Conservation (phyloP, 1,139 yeast species). For the Geotrichum klebahnii region DNA sequence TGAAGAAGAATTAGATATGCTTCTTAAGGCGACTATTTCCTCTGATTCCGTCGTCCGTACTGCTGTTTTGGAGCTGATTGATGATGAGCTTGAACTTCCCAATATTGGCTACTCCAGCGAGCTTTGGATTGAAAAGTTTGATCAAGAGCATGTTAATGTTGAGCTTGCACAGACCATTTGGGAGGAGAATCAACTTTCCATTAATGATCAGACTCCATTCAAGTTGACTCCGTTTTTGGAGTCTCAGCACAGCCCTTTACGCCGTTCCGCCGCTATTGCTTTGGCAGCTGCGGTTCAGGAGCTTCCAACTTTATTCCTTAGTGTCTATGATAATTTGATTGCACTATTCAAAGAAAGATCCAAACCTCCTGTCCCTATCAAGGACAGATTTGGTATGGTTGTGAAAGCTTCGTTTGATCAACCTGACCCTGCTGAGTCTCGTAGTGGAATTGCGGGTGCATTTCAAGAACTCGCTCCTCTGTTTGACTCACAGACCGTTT, state of each 20-base stretch:
- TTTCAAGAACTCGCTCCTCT: conserved; percentile 56
- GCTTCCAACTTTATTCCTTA: conserved; percentile 38
- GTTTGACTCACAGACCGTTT: conserved; percentile 43
- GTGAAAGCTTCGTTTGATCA: conserved; percentile 57
- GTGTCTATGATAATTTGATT: conserved; percentile 46
- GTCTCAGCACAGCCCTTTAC: conserved; percentile 36
- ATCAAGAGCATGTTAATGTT: conserved; percentile 59
- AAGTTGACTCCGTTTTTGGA: conserved; percentile 27
- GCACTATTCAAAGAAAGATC: conserved; percentile 56
- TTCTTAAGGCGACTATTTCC: conserved; percentile 57
- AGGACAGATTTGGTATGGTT: conserved; percentile 76
- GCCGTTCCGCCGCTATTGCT: conserved; percentile 64
- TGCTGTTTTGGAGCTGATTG: conserved; percentile 76
- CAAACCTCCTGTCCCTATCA: conserved; percentile 70
- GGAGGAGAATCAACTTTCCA: conserved; percentile 60
- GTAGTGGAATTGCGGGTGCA: conserved; percentile 76
- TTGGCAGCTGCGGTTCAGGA: conserved; percentile 49
- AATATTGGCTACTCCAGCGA: conserved; percentile 56
- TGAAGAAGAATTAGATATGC: conserved; percentile 53
- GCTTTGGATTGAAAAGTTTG: conserved; percentile 75
- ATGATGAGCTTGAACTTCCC: conserved; percentile 79
- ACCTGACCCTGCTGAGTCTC: conserved; percentile 75
- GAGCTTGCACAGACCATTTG: conserved; percentile 77
- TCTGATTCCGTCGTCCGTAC: conserved; percentile 70
- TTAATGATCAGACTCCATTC: conserved; percentile 45